Conservation (phyloP, 2,329 filamentous ascomycete species). For the Hymenotorrendiella dingleyae region DNA sequence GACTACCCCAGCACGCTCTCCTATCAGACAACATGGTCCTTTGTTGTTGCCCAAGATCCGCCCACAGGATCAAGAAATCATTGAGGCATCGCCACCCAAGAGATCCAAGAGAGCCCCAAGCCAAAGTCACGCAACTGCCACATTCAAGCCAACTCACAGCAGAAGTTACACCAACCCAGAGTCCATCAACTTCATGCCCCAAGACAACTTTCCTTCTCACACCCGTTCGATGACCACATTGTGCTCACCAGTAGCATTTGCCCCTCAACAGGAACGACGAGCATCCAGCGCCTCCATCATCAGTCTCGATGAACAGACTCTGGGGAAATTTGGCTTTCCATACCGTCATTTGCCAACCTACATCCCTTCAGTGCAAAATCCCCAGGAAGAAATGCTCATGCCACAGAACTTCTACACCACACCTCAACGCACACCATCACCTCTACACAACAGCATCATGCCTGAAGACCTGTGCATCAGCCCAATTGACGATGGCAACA, state of each 20-base stretch:
- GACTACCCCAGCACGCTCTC: slow-evolving; percentile 65
- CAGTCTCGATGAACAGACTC: slow-evolving; percentile 58
- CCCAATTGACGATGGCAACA: slow-evolving; percentile 31
- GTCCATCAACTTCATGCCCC: slow-evolving; percentile 36
- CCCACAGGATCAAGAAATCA: slow-evolving; percentile 73
- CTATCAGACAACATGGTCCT: slow-evolving; percentile 72
- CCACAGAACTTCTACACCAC: slow-evolving; percentile 33
- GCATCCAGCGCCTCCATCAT: slow-evolving; percentile 62
- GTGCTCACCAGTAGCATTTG: slow-evolving; percentile 28
- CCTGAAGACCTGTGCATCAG: slow-evolving; percentile 30
- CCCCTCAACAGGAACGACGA: slow-evolving; percentile 46
- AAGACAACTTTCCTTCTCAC: slow-evolving; percentile 23
- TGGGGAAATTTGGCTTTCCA: slow-evolving; percentile 74
- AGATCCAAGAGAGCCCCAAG: slow-evolving; percentile 44
- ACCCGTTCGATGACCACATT: slow-evolving; percentile 27
- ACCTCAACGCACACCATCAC: slow-evolving; percentile 39
- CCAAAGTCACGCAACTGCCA: slow-evolving; percentile 24
- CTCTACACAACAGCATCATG: slow-evolving; percentile 30
- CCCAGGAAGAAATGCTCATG: slow-evolving; percentile 40
- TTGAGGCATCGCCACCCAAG: slow-evolving; percentile 47
- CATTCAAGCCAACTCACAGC: slow-evolving; percentile 42
- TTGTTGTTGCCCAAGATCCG: slow-evolving; percentile 80
- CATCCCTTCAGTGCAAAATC: slow-evolving; percentile 29
- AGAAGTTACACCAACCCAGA: slow-evolving; percentile 59
- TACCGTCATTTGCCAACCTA: slow-evolving; percentile 68